phyloP scores from a whole-genome alignment of 1,284 basidiomycete genomes.

The Ceratobasidium sp. region DNA sequence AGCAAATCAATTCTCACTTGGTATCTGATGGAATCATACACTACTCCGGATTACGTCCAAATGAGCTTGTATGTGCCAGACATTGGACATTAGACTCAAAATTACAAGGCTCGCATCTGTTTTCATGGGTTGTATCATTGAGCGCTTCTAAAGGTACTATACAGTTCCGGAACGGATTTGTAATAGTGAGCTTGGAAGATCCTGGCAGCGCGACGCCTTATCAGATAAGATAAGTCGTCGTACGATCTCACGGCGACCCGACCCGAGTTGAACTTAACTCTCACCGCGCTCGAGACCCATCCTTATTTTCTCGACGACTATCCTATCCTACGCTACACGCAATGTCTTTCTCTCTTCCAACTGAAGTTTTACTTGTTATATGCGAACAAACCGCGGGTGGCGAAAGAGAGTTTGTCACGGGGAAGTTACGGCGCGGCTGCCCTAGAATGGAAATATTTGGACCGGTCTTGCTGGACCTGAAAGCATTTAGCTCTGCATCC shows the following conservation, averaged over 20 bases:
- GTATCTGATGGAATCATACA: too few species aligned
- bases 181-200: slow-evolving; percentile 1
- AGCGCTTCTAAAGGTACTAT: neutral
- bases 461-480: slow-evolving; percentile 9
- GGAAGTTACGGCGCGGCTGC: neutral
- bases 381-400: slow-evolving; percentile 6
- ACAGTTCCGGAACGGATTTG: neutral
- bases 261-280: neutral
- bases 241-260: slow-evolving; percentile 13
- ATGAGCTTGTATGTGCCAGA: too few species aligned
- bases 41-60: too few species aligned
- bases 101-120: too few species aligned
- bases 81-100: too few species aligned
- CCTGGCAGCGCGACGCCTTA: too few species aligned
- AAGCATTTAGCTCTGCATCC: slow-evolving; percentile 14
- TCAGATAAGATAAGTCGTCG: slow-evolving; percentile 17
- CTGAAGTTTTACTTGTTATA: slow-evolving; percentile 26
- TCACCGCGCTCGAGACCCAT: neutral
- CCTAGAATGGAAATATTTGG: slow-evolving; percentile 5
- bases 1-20: too few species aligned
- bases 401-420: neutral
- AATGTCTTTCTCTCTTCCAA: slow-evolving; percentile 8
- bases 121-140: too few species aligned
- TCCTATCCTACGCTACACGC: neutral
- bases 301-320: too few species aligned